Percentiles rank a stretch among this genome's conserved stretches.
phyloP scores from a whole-genome alignment of 2,329 filamentous ascomycete species.

The Colletotrichum tanaceti region DNA sequence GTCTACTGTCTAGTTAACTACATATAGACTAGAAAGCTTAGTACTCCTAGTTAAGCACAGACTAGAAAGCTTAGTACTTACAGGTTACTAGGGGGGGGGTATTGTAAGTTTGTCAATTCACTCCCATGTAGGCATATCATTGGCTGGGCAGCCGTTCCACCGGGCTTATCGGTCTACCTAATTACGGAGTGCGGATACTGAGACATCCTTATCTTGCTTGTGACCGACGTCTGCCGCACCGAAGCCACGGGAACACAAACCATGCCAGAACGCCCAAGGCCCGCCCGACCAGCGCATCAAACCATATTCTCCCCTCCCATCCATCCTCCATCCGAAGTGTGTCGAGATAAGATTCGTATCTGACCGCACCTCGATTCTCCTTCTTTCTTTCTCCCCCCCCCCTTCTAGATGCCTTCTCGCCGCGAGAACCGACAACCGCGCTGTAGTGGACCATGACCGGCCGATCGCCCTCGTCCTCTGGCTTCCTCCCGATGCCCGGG shows the following conservation, averaged over 20 bases:
- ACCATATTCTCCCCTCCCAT: not conserved
- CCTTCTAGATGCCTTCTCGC: conserved; percentile 24
- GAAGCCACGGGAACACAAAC: not conserved
- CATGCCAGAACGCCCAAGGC: conserved; percentile 2
- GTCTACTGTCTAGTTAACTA: too few relatives aligned
- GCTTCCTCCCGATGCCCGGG: conserved; percentile 68
- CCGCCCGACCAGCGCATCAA: not conserved
- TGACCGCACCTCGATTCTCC: not conserved
- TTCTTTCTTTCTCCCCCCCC: too few relatives aligned
- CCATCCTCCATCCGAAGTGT: too few relatives aligned
- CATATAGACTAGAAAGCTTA: too few relatives aligned
- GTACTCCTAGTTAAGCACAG: too few relatives aligned
- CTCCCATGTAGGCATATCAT: not conserved
- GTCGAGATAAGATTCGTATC: conserved; percentile 18
- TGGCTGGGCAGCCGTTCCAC: not conserved
- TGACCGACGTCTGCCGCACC: conserved; percentile 32
- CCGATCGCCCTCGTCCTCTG: conserved; percentile 55
- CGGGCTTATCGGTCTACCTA: not conserved
- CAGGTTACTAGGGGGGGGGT: too few relatives aligned
- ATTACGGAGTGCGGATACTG: too few relatives aligned
- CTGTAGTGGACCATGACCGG: conserved; percentile 49
- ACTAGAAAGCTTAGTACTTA: too few relatives aligned
- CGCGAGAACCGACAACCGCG: conserved; percentile 7
- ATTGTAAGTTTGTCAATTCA: too few relatives aligned
- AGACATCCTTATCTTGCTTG: conserved; percentile 33